Base-by-base conservation (phyloP, 192 early-diverging fungal species). In the Podila clonocystis region DNA sequence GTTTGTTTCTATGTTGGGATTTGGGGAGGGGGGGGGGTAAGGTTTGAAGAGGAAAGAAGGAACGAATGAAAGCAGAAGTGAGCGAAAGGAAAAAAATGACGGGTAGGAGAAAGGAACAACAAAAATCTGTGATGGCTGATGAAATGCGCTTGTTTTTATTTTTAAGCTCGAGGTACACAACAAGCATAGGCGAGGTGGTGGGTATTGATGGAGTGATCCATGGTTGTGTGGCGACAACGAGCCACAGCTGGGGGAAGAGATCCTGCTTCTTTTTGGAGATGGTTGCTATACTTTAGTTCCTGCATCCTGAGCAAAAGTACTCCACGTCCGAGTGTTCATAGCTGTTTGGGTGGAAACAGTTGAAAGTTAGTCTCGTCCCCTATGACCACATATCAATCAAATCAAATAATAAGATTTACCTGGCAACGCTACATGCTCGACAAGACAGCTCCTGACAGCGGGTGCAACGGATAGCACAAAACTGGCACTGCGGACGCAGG, bases 321-420 rank as follows among this genome's bases (percentile, higher is more conserved):
- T 79, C 75, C 8, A 79, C 70, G 2, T 79, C 75, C 1, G 69
- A 62, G 48, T 68, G 71, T 15, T 68, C 75, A 34, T 79, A 79
- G 45, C 75, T 79, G 67, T 62, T 29, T 33, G 12, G 9, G 0
- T 7, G 26, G 26, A 9, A 69, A 29, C 13, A 45, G 13, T 8
- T 0, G 49, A 33, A 30, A 1, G 60, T 29, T 17, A 38, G 24
- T 12, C 7, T 30, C n/a, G 24, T 55, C 22, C 9, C 38, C 48
- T n/a, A 13, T 41, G 6, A 70, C 20, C 20, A 12, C 12, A 11
- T 17, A 48, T 45, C 13, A 60, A 31, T 22, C 13, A 0, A 11
- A n/a, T 4, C 20, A 59, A 45, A 11, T 17, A 26, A 24, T 5
- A 20, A 55, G 36, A 2, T n/a, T 22, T 65, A 80, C 77, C 77